phyloP scores from a whole-genome alignment of 2,329 filamentous ascomycete species.

The Ceratocystis ficicola region DNA sequence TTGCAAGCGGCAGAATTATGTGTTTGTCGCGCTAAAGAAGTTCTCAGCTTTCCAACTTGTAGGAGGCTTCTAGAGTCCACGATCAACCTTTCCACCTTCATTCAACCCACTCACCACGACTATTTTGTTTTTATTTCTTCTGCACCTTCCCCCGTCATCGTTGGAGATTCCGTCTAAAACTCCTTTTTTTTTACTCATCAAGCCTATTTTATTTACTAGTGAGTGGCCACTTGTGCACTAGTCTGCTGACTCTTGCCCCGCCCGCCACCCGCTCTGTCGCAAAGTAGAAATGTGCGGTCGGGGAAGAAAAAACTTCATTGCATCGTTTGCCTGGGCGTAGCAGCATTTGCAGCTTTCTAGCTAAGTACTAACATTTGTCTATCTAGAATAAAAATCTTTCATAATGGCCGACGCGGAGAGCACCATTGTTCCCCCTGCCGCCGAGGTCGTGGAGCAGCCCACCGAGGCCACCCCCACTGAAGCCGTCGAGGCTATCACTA shows the following conservation, averaged over 20 bases:
- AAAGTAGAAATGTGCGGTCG: constrained; percentile 11
- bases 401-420: constrained; percentile 21
- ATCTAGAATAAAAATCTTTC: neutral
- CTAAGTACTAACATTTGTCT: neutral
- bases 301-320: constrained; percentile 14
- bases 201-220: neutral
- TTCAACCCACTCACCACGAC: neutral
- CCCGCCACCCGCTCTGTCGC: constrained; percentile 19
- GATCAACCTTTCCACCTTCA: constrained; percentile 1
- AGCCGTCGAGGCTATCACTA: constrained; percentile 23
- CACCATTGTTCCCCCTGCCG: constrained; percentile 21
- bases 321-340: neutral
- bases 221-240: neutral
- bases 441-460: constrained; percentile 25
- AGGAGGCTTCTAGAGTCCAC: neutral
- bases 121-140: constrained; percentile 1
- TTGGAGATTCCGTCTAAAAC: neutral
- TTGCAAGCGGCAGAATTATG: constrained; percentile 21
- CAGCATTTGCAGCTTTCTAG: neutral
- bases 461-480: constrained; percentile 26
- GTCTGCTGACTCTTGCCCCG: constrained; percentile 19
- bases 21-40: constrained; percentile 17
- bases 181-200: neutral
- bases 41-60: constrained; percentile 13
- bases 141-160: neutral